Evolutionary conservation across 1,139 yeast species (phyloP).

Genomic region (Zygoascus sp.): DNA sequence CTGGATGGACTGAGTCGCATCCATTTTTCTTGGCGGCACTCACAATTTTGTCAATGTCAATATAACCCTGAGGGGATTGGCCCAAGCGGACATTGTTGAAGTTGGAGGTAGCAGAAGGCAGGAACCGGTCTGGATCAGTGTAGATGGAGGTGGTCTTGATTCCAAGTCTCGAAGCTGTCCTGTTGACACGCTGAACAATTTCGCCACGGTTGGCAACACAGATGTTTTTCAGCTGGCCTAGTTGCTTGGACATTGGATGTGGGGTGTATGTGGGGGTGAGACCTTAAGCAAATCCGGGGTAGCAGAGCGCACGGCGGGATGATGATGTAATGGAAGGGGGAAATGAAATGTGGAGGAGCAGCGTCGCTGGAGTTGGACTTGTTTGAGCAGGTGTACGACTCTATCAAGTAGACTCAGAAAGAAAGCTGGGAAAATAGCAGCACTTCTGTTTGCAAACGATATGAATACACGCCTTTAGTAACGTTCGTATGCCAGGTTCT

Average conservation of each 20-base stretch:
- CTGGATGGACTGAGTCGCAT: constrained; percentile 45
- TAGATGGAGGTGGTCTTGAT: constrained; percentile 41
- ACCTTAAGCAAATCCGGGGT: not conserved
- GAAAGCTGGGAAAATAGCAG: too few species aligned
- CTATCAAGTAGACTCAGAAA: too few species aligned
- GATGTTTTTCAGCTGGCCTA: constrained; percentile 30
- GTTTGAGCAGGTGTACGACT: too few species aligned
- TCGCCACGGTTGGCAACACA: constrained; percentile 48
- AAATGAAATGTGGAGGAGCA: too few species aligned
- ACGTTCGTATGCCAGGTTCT: too few species aligned
- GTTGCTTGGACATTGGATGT: constrained; percentile 21
- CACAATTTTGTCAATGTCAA: constrained; percentile 42
- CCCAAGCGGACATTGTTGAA: constrained; percentile 39
- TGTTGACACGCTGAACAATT: constrained; percentile 43
- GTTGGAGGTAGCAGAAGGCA: constrained; percentile 40
- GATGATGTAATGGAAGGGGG: too few species aligned
- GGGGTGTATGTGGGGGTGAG: not conserved
- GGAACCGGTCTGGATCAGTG: constrained; percentile 42
- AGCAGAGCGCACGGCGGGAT: not conserved
- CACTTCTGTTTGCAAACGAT: too few species aligned
- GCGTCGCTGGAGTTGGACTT: too few species aligned
- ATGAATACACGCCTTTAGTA: too few species aligned
- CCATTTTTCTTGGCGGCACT: constrained; percentile 38
- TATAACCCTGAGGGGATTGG: constrained; percentile 41
- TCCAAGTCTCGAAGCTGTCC: constrained; percentile 39